Evolutionary conservation across 768 basidiomycete species (phyloP).

Genomic region (Trametes cingulata): DNA sequence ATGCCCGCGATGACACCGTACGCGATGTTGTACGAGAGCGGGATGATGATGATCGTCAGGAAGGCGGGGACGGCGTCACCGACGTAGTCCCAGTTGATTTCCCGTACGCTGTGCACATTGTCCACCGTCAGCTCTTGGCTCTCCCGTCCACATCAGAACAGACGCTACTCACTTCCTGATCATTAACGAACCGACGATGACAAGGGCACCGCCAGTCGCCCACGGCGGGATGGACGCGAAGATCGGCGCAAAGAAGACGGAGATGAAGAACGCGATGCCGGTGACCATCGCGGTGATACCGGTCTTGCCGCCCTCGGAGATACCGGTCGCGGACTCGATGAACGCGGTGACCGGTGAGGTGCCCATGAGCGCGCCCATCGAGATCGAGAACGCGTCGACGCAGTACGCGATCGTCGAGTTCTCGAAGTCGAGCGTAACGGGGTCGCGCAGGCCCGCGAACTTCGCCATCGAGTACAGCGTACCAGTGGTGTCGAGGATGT

Average conservation of each 20-base stretch:
- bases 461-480: slow-evolving; percentile 91
- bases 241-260: slow-evolving; percentile 88
- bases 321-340: slow-evolving; percentile 85
- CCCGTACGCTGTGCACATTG: slow-evolving; percentile 52
- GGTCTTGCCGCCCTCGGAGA: slow-evolving; percentile 85
- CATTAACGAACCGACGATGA: slow-evolving; percentile 91
- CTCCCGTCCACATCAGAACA: background rate
- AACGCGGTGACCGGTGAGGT: slow-evolving; percentile 82
- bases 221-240: slow-evolving; percentile 85
- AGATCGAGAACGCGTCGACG: slow-evolving; percentile 79
- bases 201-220: slow-evolving; percentile 85
- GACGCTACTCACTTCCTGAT: slow-evolving; percentile 69
- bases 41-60: slow-evolving; percentile 78
- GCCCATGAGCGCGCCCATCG: slow-evolving; percentile 78
- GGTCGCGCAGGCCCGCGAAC: slow-evolving; percentile 85
- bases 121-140: background rate
- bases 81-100: slow-evolving; percentile 88
- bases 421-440: slow-evolving; percentile 85
- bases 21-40: slow-evolving; percentile 81
- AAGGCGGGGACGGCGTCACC: slow-evolving; percentile 89
- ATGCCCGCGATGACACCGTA: slow-evolving; percentile 88
- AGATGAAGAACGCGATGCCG: slow-evolving; percentile 78
- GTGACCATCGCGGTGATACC: slow-evolving; percentile 77
- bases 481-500: slow-evolving; percentile 70
- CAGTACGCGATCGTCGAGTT: slow-evolving; percentile 81